Percentiles rank a stretch among this genome's conserved stretches.
phyloP scores from a whole-genome alignment of 768 basidiomycete species.

The Auriscalpium orientale region DNA sequence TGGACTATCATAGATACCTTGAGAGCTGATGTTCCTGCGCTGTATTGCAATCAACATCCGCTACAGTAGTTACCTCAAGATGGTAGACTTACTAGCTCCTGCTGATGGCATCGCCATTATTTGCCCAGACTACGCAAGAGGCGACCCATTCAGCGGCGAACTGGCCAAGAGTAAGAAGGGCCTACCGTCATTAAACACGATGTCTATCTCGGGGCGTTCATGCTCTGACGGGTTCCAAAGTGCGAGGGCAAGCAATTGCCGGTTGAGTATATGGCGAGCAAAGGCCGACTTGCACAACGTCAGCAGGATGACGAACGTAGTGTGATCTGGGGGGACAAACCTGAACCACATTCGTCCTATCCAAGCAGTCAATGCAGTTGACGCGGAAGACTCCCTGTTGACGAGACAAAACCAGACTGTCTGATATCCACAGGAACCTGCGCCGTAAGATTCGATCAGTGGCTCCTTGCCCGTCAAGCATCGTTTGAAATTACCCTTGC shows the following conservation, averaged over 20 bases:
- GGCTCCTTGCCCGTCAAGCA: background rate
- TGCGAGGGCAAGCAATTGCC: slow-evolving; percentile 67
- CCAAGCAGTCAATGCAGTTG: slow-evolving; percentile 94
- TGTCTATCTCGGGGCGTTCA: slow-evolving; percentile 55
- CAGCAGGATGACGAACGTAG: background rate
- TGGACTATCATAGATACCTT: slow-evolving; percentile 48
- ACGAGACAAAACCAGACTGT: slow-evolving; percentile 58
- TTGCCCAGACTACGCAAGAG: slow-evolving; percentile 75
- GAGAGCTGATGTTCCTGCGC: slow-evolving; percentile 91
- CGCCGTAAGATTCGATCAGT: background rate
- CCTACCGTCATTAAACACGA: slow-evolving; percentile 73
- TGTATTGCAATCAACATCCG: slow-evolving; percentile 25
- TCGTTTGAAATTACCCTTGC: slow-evolving; percentile 52
- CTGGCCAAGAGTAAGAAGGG: background rate
- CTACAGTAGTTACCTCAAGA: background rate
- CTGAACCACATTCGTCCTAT: slow-evolving; percentile 92
- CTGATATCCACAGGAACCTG: slow-evolving; percentile 80
- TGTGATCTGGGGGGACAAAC: slow-evolving; percentile 26
- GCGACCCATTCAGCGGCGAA: slow-evolving; percentile 1
- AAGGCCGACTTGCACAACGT: slow-evolving; percentile 68
- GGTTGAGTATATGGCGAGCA: slow-evolving; percentile 72
- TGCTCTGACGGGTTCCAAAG: slow-evolving; percentile 47
- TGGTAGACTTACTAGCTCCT: slow-evolving; percentile 61
- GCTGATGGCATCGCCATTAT: slow-evolving; percentile 95
- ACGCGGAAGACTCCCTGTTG: slow-evolving; percentile 85